Percentiles rank a stretch among this genome's conserved stretches.
These are phyloP conservation scores for Hydnomerulius pinastri DNA, from an alignment of 768 basidiomycete species.

Conservation along the genomic window DNA sequence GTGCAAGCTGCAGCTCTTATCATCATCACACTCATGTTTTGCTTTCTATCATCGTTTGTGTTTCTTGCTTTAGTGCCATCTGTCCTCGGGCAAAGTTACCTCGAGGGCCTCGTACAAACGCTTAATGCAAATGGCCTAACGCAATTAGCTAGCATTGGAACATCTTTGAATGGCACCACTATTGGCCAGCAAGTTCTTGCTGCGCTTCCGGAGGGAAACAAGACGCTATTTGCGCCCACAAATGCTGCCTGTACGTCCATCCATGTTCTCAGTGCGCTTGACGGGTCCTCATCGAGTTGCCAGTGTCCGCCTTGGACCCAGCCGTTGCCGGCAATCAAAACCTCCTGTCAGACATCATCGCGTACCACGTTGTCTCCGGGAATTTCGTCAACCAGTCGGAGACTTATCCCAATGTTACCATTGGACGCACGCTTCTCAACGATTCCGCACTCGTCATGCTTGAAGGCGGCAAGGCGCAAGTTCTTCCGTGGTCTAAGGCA, in stretches of 20 bases:
- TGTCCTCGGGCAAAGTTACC: constrained; percentile 33
- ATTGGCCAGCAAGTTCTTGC: constrained; percentile 46
- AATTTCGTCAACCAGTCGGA: constrained; percentile 46
- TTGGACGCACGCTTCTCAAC: constrained; percentile 66
- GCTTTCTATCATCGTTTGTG: not conserved
- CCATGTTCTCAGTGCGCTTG: not conserved
- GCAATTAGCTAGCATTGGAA: constrained; percentile 40
- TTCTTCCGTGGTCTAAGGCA: constrained; percentile 46
- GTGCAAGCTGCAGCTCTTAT: not conserved
- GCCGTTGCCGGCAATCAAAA: constrained; percentile 32
- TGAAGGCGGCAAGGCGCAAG: constrained; percentile 60
- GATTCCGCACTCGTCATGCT: constrained; percentile 49
- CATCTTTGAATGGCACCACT: constrained; percentile 44
- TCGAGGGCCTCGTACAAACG: constrained; percentile 36
- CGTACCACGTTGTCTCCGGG: constrained; percentile 60
- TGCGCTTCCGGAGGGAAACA: constrained; percentile 44
- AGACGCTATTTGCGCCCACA: constrained; percentile 58
- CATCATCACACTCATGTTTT: constrained; percentile 21
- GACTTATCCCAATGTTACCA: constrained; percentile 55
- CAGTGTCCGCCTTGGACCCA: constrained; percentile 7
- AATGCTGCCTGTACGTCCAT: constrained; percentile 52
- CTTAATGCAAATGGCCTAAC: constrained; percentile 44
- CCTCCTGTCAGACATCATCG: constrained; percentile 47
- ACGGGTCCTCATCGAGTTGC: constrained; percentile 2
- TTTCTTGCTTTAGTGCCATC: constrained; percentile 27